phyloP scores from a whole-genome alignment of 2,329 filamentous ascomycete genomes.

The Laburnicola sp. region DNA sequence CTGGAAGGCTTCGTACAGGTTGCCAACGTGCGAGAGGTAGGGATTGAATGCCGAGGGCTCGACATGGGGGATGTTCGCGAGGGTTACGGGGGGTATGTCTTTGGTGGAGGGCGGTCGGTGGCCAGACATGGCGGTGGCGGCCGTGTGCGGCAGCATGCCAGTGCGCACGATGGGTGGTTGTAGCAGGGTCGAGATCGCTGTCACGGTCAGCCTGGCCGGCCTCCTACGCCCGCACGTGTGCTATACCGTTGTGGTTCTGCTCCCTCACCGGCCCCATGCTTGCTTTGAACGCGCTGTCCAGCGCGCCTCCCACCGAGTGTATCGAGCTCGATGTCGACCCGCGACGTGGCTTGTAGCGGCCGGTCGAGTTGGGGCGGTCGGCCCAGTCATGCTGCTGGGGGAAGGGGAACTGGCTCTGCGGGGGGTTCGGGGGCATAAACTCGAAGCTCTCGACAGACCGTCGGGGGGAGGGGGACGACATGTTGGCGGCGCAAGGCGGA shows the following conservation, averaged over 20 bases:
- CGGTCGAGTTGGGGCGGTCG: conserved; percentile 51
- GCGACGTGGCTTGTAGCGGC: conserved; percentile 63
- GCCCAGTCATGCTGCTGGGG: conserved; percentile 61
- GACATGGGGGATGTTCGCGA: conserved; percentile 84
- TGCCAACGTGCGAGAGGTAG: conserved; percentile 83
- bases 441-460: conserved; percentile 55
- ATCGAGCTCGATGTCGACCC: conserved; percentile 87
- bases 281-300: conserved; percentile 69
- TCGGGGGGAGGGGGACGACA: conserved; percentile 50
- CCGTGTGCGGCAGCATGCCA: conserved; percentile 77
- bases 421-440: conserved; percentile 49
- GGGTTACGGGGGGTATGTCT: conserved; percentile 90
- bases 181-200: conserved; percentile 90
- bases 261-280: conserved; percentile 66
- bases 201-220: neutral
- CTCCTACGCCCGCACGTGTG: conserved; percentile 12
- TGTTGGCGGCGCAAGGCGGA: conserved; percentile 37
- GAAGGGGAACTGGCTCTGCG: conserved; percentile 57
- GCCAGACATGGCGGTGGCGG: conserved; percentile 67
- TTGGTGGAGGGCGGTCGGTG: conserved; percentile 81
- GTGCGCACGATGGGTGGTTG: conserved; percentile 88
- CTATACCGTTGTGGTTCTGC: conserved; percentile 77
- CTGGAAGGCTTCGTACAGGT: conserved; percentile 85
- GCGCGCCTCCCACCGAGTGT: conserved; percentile 79
- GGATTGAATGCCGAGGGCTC: conserved; percentile 78